These are phyloP conservation scores for Penicillium maclennaniae DNA, from an alignment of 495 filamentous ascomycete genomes.

Conservation along the genomic window DNA sequence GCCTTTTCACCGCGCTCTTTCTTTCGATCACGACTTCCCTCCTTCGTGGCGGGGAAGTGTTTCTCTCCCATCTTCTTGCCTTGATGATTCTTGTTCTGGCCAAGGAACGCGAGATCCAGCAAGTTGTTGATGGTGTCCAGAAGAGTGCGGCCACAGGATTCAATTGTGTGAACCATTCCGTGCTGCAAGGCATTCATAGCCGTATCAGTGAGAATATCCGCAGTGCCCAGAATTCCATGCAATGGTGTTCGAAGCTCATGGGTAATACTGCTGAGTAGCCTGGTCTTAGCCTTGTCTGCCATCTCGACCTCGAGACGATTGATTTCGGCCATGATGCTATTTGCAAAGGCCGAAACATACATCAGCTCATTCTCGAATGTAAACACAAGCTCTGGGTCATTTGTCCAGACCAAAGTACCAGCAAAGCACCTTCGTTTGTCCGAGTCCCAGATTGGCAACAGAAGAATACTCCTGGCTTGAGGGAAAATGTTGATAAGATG, in stretches of 20 bases:
- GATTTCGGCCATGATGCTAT: constrained; percentile 60
- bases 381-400: constrained; percentile 34
- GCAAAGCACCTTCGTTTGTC: constrained; percentile 58
- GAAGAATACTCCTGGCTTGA: constrained; percentile 21
- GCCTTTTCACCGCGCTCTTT: neutral
- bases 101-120: constrained; percentile 45
- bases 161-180: constrained; percentile 56
- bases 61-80: neutral
- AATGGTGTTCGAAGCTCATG: constrained; percentile 68
- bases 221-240: constrained; percentile 60
- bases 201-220: constrained; percentile 59
- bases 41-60: neutral
- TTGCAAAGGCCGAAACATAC: constrained; percentile 53
- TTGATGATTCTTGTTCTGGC: neutral
- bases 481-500: constrained; percentile 21
- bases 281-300: constrained; percentile 55
- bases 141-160: constrained; percentile 61
- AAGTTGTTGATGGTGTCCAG: constrained; percentile 68
- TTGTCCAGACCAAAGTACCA: constrained; percentile 55
- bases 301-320: constrained; percentile 46
- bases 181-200: constrained; percentile 51
- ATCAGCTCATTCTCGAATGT: constrained; percentile 43
- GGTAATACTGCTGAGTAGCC: constrained; percentile 64
- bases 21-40: neutral
- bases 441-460: constrained; percentile 57